A percentile compares a stretch with the other conserved stretches of the same genome.
Conservation (phyloP, 2,329 filamentous ascomycete species). For the Aspergillus tamarii region DNA sequence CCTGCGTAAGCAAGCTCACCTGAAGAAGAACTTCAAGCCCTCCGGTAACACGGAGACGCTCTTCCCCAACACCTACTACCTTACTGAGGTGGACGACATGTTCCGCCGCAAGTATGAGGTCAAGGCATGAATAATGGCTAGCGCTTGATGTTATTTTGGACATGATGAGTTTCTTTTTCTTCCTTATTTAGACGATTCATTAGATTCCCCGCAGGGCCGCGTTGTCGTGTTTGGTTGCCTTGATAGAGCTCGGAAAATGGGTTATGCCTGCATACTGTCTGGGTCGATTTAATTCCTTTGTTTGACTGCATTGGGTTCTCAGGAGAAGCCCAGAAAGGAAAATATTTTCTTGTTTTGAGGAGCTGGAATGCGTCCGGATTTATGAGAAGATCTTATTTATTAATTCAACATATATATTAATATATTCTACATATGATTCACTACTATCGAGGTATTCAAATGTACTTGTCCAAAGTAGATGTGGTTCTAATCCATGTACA, state of each 20-base stretch:
- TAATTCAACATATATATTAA: conserved; percentile 19
- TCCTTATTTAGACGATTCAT: conserved; percentile 35
- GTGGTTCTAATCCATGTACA: neutral
- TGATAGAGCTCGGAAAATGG: conserved; percentile 26
- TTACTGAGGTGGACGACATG: conserved; percentile 80
- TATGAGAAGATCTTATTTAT: conserved; percentile 11
- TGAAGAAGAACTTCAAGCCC: conserved; percentile 78
- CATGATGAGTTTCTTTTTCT: conserved; percentile 25
- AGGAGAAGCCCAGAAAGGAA: conserved; percentile 4
- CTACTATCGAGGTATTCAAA: neutral
- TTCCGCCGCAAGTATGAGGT: conserved; percentile 78
- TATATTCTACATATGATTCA: neutral
- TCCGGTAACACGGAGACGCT: conserved; percentile 70
- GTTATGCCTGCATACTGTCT: conserved; percentile 11
- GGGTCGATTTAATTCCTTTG: conserved; percentile 6
- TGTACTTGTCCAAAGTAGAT: neutral
- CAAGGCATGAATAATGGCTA: conserved; percentile 62
- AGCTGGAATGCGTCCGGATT: conserved; percentile 19
- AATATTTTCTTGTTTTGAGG: conserved; percentile 4
- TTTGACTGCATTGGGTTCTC: conserved; percentile 7
- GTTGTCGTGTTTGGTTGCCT: conserved; percentile 25
- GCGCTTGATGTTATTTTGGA: conserved; percentile 18
- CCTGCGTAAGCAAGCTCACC: conserved; percentile 79
- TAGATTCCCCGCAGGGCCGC: conserved; percentile 40
- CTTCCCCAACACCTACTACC: conserved; percentile 71